Evolutionary conservation across 176 grass and related monocot species (phyloP).

Genomic region (Cymbopogon citratus): DNA sequence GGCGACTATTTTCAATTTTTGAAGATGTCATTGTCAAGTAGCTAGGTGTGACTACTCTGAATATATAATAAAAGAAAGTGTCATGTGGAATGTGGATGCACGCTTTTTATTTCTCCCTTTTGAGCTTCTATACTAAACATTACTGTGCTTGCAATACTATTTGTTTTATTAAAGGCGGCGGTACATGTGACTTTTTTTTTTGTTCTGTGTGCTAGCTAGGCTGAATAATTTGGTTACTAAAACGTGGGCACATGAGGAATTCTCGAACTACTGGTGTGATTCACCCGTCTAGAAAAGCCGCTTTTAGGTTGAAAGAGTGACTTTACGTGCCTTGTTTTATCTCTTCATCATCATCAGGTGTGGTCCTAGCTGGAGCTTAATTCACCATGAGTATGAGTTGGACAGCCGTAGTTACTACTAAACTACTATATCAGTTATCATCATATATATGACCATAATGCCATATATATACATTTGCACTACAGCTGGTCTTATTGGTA

Average conservation of each 20-base stretch:
- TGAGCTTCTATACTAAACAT: too few relatives aligned
- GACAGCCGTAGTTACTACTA: background rate
- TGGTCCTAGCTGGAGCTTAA: background rate
- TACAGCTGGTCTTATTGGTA: too few relatives aligned
- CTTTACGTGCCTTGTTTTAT: background rate
- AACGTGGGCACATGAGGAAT: background rate
- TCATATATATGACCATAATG: too few relatives aligned
- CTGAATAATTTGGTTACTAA: background rate
- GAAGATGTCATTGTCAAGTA: slow-evolving; percentile 3
- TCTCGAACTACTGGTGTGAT: background rate
- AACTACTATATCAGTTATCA: background rate
- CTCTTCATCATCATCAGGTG: background rate
- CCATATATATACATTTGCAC: background rate
- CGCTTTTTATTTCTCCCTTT: background rate
- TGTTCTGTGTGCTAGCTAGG: background rate
- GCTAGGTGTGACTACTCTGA: background rate
- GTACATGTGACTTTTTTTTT: background rate
- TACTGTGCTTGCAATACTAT: too few relatives aligned
- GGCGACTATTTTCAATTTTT: slow-evolving; percentile 18
- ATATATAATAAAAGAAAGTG: background rate
- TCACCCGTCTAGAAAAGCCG: background rate
- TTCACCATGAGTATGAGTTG: background rate
- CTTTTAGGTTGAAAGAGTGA: background rate
- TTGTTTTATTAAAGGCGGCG: background rate
- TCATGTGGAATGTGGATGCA: background rate